A percentile compares a stretch with the other conserved stretches of the same genome.
Evolutionary conservation across 805 yeast species (phyloP).

Genomic region (Kuraishia ogatae): DNA sequence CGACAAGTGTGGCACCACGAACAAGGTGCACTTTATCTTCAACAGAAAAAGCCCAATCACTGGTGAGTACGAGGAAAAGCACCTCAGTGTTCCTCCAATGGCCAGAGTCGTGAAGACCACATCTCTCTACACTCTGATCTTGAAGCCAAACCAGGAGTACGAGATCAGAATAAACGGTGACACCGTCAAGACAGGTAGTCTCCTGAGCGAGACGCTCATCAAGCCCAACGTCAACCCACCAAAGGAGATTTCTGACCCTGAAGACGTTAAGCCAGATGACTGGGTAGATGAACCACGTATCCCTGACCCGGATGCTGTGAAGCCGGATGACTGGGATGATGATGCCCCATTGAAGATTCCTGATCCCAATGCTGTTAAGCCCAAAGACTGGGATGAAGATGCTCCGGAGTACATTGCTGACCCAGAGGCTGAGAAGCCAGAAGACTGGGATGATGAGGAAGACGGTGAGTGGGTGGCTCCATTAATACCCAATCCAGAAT

Average conservation of each 20-base stretch:
- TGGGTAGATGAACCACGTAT: slow-evolving; percentile 72
- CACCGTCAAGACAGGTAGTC: slow-evolving; percentile 58
- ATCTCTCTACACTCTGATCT: slow-evolving; percentile 68
- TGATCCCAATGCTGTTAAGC: slow-evolving; percentile 62
- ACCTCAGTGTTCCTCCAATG: slow-evolving; percentile 59
- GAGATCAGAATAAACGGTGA: slow-evolving; percentile 82
- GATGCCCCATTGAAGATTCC: slow-evolving; percentile 51
- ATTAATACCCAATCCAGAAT: slow-evolving; percentile 61
- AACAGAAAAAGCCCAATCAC: slow-evolving; percentile 46
- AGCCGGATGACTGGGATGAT: slow-evolving; percentile 86
- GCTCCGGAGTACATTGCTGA: slow-evolving; percentile 52
- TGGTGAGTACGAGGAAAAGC: slow-evolving; percentile 60
- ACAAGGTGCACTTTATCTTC: slow-evolving; percentile 73
- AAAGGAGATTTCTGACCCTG: slow-evolving; percentile 44
- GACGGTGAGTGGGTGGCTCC: slow-evolving; percentile 85
- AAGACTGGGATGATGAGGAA: slow-evolving; percentile 82
- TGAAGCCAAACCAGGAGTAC: slow-evolving; percentile 55
- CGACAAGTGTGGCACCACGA: slow-evolving; percentile 76
- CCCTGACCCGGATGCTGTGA: slow-evolving; percentile 57
- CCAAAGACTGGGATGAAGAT: slow-evolving; percentile 74
- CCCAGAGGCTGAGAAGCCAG: slow-evolving; percentile 61
- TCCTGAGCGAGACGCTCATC: slow-evolving; percentile 47
- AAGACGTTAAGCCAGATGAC: slow-evolving; percentile 60
- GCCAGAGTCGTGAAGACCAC: slow-evolving; percentile 48
- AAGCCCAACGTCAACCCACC: slow-evolving; percentile 65